phyloP scores from a whole-genome alignment of 768 basidiomycete species.

The Termitomyces sp. region DNA sequence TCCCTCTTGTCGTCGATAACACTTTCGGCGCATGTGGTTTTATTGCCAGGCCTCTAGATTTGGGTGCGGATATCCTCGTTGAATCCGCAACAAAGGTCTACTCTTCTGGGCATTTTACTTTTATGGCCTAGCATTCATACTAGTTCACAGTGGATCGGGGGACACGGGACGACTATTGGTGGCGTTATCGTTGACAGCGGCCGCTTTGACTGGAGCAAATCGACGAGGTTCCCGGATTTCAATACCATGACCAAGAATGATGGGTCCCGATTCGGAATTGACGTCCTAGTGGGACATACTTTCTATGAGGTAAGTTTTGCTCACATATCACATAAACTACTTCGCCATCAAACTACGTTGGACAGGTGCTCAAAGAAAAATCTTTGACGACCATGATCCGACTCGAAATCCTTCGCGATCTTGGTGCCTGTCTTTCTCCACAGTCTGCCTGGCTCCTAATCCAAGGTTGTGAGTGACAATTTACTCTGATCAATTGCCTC shows the following conservation, averaged over 20 bases:
- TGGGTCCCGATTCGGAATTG: background rate
- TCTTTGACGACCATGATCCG: slow-evolving; percentile 22
- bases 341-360: background rate
- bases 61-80: slow-evolving; percentile 31
- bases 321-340: background rate
- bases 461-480: slow-evolving; percentile 28
- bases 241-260: slow-evolving; percentile 6
- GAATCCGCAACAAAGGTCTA: slow-evolving; percentile 8
- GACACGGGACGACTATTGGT: slow-evolving; percentile 60
- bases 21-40: slow-evolving; percentile 59
- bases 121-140: slow-evolving; percentile 28
- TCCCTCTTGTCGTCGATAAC: slow-evolving; percentile 63
- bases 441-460: slow-evolving; percentile 54
- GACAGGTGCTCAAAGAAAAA: slow-evolving; percentile 12
- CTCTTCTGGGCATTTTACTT: background rate
- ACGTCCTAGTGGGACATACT: slow-evolving; percentile 8
- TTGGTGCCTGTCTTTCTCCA: slow-evolving; percentile 48
- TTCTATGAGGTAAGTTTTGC: slow-evolving; percentile 6
- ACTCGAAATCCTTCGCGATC: slow-evolving; percentile 49
- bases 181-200: slow-evolving; percentile 60
- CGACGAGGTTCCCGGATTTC: slow-evolving; percentile 34
- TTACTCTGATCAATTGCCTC: background rate
- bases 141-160: slow-evolving; percentile 59
- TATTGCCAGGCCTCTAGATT: slow-evolving; percentile 18
- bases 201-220: slow-evolving; percentile 50